Conservation (phyloP, 2,329 filamentous ascomycete genomes). For the Cercospora canescens region DNA sequence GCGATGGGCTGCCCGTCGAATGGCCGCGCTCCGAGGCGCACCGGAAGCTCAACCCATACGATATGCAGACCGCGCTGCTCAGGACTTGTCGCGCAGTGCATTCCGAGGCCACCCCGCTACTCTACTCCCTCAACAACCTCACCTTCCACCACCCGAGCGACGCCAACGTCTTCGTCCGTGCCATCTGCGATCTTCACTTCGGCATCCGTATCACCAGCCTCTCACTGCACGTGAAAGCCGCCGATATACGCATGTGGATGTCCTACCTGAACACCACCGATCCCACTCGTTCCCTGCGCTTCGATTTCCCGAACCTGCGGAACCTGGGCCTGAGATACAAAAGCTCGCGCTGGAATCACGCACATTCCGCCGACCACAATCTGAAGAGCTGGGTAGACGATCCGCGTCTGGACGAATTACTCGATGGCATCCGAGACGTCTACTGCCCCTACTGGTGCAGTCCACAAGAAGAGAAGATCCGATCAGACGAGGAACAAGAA, state of each 20-base stretch:
- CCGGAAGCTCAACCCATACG: constrained; percentile 18
- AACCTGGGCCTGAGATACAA: constrained; percentile 34
- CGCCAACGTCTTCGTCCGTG: constrained; percentile 41
- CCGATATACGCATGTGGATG: constrained; percentile 40
- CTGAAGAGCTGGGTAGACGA: constrained; percentile 34
- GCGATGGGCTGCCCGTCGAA: too few species aligned
- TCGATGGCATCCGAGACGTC: constrained; percentile 32
- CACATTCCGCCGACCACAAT: constrained; percentile 29
- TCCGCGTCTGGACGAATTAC: constrained; percentile 30
- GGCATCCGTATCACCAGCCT: constrained; percentile 28
- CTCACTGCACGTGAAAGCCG: constrained; percentile 35
- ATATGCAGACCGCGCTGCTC: constrained; percentile 35
- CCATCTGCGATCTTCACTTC: constrained; percentile 27
- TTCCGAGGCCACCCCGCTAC: constrained; percentile 35
- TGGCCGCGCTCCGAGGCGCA: constrained; percentile 31
- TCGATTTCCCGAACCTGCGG: constrained; percentile 36
- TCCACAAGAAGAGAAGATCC: constrained; percentile 11
- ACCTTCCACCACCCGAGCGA: constrained; percentile 40
- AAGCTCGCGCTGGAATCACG: constrained; percentile 36
- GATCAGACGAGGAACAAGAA: constrained; percentile 16
- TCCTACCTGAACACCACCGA: constrained; percentile 37
- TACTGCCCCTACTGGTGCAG: constrained; percentile 25
- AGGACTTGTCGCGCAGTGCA: constrained; percentile 34
- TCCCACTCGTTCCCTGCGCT: constrained; percentile 31
- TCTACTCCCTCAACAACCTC: constrained; percentile 38